Base-by-base conservation (phyloP, 2,329 filamentous ascomycete genomes). In the Huntiella bhutanensis region DNA sequence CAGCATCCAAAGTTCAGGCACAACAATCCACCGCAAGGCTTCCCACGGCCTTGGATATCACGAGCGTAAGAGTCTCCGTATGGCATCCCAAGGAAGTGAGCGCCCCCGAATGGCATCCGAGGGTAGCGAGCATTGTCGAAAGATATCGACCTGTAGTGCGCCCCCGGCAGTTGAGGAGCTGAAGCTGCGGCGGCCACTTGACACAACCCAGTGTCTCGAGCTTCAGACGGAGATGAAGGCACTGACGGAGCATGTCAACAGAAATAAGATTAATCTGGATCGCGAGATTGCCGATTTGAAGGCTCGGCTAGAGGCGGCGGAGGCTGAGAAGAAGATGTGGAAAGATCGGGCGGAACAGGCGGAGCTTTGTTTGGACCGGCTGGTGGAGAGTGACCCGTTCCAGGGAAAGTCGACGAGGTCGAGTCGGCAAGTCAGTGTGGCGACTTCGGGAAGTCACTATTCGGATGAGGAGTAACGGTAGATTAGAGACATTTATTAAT, bases 321-420 rank as follows among this genome's bases (percentile, higher is more conserved):
- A 39, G 17, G 37, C 22, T 4, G 67, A 71, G 41, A 55, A 60
- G 33, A 54, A 59, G 28, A 63, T 59, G 51, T 80, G 75, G 75
- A 68, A 63, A 51, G 63, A 62, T 32, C 62, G 71, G 32, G 75
- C 75, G 0, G 65, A 73, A 53, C 61, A 64, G 3, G 73, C 73
- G 0, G 74, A 80, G 59, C 63, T 59, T 50, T 63, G 68, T 42
- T 55, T 76, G 13, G 60, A 63, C 3, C 62, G 67, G 17, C 65
- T 71, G 49, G 43, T 51, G 61, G 32, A 60, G 59, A 59, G 55
- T 55, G 48, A 56, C 55, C 22, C 22, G 17, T 56, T 54, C 2
- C 54, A 60, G 41, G 55, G 60, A 44, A 39, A 12, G 39, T 28
- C 15, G 15, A 22, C 28, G 17, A 41, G 16, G 16, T 28, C 12